Evolutionary conservation across 371 early-diverging fungal species (phyloP), one percentile per base, ranked within the genome.

Genomic region (Rhizopus sp.): DNA sequence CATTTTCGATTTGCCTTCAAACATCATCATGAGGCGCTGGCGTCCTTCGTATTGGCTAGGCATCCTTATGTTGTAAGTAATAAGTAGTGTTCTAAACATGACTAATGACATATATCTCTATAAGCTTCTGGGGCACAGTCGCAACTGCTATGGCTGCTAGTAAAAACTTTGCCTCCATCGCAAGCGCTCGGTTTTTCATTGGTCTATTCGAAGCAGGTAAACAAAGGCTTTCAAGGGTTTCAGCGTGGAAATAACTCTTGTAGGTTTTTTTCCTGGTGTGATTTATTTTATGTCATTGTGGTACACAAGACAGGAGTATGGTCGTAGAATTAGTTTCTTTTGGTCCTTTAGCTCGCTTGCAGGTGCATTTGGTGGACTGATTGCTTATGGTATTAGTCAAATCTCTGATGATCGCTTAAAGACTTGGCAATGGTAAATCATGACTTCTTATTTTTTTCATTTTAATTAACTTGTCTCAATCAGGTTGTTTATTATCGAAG

Each of bases 401-500:
- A 75, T 75, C 10, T 23, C 61, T 5, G 57, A 64, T 17, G 59
- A 66, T 55, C n/a, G 15, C 0, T 39, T 75, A 34, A 41, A 60
- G 13, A 69, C 72, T 6, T 75, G 76, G 76, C 72, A 75, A 64
- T 75, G 72, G 75, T 70, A 64, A 49, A 8, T 32, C 2, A 16
- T 32, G 0, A 10, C 0, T 4, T 17, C 38, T 0, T 39, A 6
- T 1, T 35, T 4, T 32, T 16, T 10, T 23, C 7, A 38, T 30
- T 10, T 30, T 23, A 4, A 40, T 15, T 45, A n/a, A 30, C n/a
- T 16, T 40, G 5, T 17, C 9, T 38, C 30, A n/a, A 66, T 68
- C 50, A 82, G 85, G 80, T 56, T 84, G 35, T 84, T 84, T 57
- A 54, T 85, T 23, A 68, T 83, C 9, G 82, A 85, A 67, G 83